phyloP scores from a whole-genome alignment of 768 basidiomycete genomes.

The Naganishia randhawae region DNA sequence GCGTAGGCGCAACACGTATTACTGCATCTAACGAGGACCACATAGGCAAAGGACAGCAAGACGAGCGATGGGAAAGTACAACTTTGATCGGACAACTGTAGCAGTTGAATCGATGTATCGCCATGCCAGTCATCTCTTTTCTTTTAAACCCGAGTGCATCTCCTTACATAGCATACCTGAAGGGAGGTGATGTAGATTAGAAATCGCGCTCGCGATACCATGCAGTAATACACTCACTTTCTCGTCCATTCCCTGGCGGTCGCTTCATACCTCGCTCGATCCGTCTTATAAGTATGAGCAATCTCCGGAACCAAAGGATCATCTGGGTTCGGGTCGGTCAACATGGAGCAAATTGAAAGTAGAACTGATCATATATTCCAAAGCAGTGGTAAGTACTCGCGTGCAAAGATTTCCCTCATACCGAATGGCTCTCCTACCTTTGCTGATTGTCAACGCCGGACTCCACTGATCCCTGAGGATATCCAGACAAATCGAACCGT shows the following conservation, averaged over 20 bases:
- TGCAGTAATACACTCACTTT: conserved; percentile 60
- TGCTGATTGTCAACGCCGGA: conserved; percentile 96
- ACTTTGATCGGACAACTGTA: conserved; percentile 10
- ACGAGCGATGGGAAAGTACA: conserved; percentile 19
- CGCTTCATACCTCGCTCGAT: conserved; percentile 91
- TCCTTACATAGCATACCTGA: conserved; percentile 28
- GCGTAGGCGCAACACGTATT: conserved; percentile 1
- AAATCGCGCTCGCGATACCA: neutral
- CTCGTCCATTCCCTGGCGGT: conserved; percentile 99
- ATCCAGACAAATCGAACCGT: conserved; percentile 97
- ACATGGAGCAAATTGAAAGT: conserved; percentile 97
- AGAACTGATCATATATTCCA: conserved; percentile 59
- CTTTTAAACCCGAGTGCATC: neutral
- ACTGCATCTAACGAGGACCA: conserved; percentile 20
- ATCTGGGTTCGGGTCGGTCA: conserved; percentile 98
- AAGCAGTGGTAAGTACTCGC: neutral
- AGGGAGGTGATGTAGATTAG: neutral
- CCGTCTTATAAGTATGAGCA: conserved; percentile 98
- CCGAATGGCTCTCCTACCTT: conserved; percentile 51
- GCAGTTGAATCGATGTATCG: conserved; percentile 15
- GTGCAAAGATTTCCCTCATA: neutral
- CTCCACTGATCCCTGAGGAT: conserved; percentile 99
- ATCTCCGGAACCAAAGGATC: conserved; percentile 98
- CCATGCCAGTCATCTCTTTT: conserved; percentile 22
- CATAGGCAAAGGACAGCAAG: conserved; percentile 17